These are phyloP conservation scores for Ajuga chamaepitys DNA, from an alignment of 257 asterid species.

Conservation along the genomic window DNA sequence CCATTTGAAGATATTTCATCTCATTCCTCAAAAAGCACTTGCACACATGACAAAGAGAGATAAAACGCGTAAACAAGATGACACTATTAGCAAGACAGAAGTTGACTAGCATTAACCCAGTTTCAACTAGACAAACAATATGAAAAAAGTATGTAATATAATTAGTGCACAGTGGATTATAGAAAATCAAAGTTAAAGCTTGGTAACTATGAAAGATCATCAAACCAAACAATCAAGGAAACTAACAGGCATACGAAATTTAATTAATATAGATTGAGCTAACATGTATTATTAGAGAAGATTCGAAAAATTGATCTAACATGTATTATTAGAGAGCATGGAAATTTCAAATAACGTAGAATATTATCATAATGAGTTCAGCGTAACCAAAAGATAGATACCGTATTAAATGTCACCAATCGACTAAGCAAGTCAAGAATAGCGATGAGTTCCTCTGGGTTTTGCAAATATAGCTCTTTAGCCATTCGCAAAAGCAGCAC, in stretches of 20 bases:
- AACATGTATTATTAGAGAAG: too few relatives aligned
- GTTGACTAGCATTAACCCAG: not conserved
- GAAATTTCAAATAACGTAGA: slow-evolving; percentile 4
- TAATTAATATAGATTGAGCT: not conserved
- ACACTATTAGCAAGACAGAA: not conserved
- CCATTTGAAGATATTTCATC: not conserved
- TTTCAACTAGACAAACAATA: not conserved
- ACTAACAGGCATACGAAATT: not conserved
- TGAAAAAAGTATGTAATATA: not conserved
- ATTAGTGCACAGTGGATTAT: not conserved
- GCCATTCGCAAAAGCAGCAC: slow-evolving; percentile 76
- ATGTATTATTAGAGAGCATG: not conserved
- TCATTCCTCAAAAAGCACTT: not conserved
- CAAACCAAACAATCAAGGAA: slow-evolving; percentile 8
- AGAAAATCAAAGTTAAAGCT: not conserved
- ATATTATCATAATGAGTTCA: slow-evolving; percentile 1
- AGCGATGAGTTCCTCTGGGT: slow-evolving; percentile 43
- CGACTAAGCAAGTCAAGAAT: slow-evolving; percentile 76
- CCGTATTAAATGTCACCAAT: slow-evolving; percentile 69
- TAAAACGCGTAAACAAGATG: not conserved
- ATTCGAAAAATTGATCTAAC: too few relatives aligned
- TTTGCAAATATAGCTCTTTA: slow-evolving; percentile 44
- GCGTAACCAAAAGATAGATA: slow-evolving; percentile 25
- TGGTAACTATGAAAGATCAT: not conserved
- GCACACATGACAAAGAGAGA: not conserved